These are phyloP conservation scores for Wickerhamomyces sydowiorum DNA, from an alignment of 805 yeast genomes.

Conservation along the genomic window DNA sequence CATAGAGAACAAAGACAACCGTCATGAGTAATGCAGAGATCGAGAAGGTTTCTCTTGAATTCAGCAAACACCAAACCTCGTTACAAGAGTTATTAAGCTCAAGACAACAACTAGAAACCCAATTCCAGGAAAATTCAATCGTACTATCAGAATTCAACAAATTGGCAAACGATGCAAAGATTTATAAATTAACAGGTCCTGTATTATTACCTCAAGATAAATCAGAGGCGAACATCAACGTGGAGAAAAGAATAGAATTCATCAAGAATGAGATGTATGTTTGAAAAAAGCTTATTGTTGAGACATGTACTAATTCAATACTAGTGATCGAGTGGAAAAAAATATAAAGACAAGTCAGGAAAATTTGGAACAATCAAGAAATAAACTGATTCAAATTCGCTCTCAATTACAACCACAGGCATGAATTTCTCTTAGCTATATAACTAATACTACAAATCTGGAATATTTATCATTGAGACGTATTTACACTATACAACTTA, in stretches of 20 bases:
- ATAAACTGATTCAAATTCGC: conserved; percentile 43
- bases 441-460: too few relatives aligned
- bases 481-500: conserved; percentile 15
- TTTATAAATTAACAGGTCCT: conserved; percentile 89
- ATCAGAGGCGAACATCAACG: conserved; percentile 76
- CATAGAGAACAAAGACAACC: too few relatives aligned
- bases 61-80: conserved; percentile 39
- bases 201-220: conserved; percentile 86
- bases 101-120: conserved; percentile 88
- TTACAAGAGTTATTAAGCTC: conserved; percentile 54
- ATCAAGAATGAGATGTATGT: conserved; percentile 68
- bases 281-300: too few relatives aligned
- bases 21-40: conserved; percentile 28
- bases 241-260: conserved; percentile 84
- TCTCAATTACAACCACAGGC: conserved; percentile 16
- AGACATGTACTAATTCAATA: background rate
- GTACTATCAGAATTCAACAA: conserved; percentile 75
- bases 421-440: too few relatives aligned
- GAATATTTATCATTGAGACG: conserved; percentile 1
- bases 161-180: conserved; percentile 63
- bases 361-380: conserved; percentile 54
- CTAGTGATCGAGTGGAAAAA: conserved; percentile 57
- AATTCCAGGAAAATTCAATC: conserved; percentile 87
- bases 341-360: conserved; percentile 54
- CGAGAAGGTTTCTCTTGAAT: conserved; percentile 38